Evolutionary conservation across 495 filamentous ascomycete species (phyloP).

Genomic region (Annulohypoxylon moriforme): DNA sequence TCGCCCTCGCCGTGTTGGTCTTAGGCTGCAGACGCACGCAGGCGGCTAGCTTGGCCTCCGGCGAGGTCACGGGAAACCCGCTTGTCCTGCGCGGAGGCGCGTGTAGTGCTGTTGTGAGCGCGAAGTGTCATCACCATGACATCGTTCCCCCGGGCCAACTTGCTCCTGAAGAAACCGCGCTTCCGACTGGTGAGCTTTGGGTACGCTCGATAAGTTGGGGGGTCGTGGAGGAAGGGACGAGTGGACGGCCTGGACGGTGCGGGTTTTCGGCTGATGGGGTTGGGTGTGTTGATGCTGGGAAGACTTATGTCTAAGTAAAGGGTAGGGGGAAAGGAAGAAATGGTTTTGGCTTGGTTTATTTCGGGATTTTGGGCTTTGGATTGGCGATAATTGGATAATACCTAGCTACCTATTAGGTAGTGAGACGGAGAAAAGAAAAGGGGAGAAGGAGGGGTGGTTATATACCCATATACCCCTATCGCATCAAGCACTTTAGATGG

Average conservation of each 20-base stretch:
- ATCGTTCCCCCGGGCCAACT: neutral
- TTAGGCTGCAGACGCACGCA: slow-evolving; percentile 51
- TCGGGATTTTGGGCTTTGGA: neutral
- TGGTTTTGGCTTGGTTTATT: neutral
- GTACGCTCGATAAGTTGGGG: slow-evolving; percentile 52
- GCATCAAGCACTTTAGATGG: neutral
- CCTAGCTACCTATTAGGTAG: neutral
- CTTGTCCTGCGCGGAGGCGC: slow-evolving; percentile 52
- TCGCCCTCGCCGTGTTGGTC: slow-evolving; percentile 45
- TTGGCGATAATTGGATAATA: neutral
- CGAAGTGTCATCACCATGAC: slow-evolving; percentile 52
- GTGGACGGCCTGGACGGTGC: slow-evolving; percentile 51
- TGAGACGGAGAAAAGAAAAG: too few species aligned
- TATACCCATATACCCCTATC: neutral
- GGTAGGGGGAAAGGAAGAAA: neutral
- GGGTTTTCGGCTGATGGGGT: slow-evolving; percentile 49
- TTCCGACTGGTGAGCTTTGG: slow-evolving; percentile 38
- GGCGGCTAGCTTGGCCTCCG: slow-evolving; percentile 44
- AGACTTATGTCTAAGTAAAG: slow-evolving; percentile 53
- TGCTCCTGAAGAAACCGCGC: neutral
- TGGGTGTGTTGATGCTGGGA: slow-evolving; percentile 47
- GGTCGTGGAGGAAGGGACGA: slow-evolving; percentile 51
- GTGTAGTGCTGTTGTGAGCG: slow-evolving; percentile 57
- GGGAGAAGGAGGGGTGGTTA: neutral
- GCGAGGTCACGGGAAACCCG: slow-evolving; percentile 53